phyloP scores from a whole-genome alignment of 768 basidiomycete genomes.

The Phlebiopsis flavidoalba region DNA sequence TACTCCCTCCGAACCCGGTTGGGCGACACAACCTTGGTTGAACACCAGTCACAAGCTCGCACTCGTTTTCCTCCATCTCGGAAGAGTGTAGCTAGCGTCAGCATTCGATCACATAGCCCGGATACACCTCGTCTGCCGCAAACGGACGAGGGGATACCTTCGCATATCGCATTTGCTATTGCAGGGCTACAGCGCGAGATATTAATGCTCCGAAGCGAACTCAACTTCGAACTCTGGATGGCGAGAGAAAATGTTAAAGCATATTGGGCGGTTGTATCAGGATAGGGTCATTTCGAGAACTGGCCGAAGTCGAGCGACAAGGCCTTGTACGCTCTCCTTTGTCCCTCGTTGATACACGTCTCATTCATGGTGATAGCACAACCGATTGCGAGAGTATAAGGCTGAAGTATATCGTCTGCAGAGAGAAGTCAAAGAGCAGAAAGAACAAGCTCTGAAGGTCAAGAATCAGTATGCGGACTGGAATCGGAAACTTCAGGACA shows the following conservation, averaged over 20 bases:
- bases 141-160: constrained; percentile 24
- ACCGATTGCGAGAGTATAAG: constrained; percentile 76
- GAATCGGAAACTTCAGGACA: constrained; percentile 77
- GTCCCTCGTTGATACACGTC: background rate
- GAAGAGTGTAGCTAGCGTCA: constrained; percentile 9
- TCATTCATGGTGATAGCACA: constrained; percentile 46
- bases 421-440: constrained; percentile 66
- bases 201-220: constrained; percentile 68
- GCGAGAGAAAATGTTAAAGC: constrained; percentile 76
- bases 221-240: constrained; percentile 83
- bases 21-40: constrained; percentile 45
- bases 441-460: constrained; percentile 62
- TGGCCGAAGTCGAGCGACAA: constrained; percentile 79
- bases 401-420: constrained; percentile 62
- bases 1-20: constrained; percentile 39
- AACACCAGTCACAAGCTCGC: constrained; percentile 19
- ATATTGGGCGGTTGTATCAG: constrained; percentile 76
- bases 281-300: constrained; percentile 67
- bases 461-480: constrained; percentile 81
- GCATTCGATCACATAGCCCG: constrained; percentile 5
- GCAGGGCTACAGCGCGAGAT: constrained; percentile 72
- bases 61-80: constrained; percentile 20
- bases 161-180: constrained; percentile 59
- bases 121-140: background rate
- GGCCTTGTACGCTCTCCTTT: constrained; percentile 50